Evolutionary conservation across 139 green algal species (phyloP), one percentile per base, ranked within the genome.

Genomic region (Tetradesmus obliquus): DNA sequence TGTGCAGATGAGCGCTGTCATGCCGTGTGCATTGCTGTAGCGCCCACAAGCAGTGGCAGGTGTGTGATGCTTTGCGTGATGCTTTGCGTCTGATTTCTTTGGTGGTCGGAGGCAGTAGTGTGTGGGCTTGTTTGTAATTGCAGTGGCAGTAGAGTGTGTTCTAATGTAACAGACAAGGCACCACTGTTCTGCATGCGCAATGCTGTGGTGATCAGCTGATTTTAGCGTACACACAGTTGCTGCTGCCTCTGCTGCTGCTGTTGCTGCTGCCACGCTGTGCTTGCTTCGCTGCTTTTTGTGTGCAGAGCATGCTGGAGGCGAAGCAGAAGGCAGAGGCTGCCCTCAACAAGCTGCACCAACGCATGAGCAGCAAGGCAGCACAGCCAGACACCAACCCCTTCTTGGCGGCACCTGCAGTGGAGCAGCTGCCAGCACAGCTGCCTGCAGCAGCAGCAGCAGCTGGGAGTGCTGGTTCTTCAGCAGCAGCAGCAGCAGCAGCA

Each of bases 331-430:
- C 92, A 15, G 90, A 93, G 71, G 90, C 87, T 55, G 87, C 91
- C 17, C 87, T 92, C 13, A 76, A 79, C 55, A 90, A 92, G 57
- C 79, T 90, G 55, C 90, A 90, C 62, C 83, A 92, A 32, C 90
- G 72, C 55, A 85, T 92, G 72, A 86, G 58, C 71, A 71, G 66
- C 82, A 71, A 84, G 51, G 72, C 71, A 32, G 79, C 58, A 3
- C 84, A 93, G 58, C 57, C 62, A 66, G 90, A 82, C 90, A 88
- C 53, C 79, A 94, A 94, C 83, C 92, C 92, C 15, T 94, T 94
- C 74, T 79, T 93, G 55, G 62, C 57, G 51, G 32, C 90, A 53
- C 90, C 92, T 55, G 88, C 72, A 19, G 69, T 94, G 15, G 92
- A 93, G 82, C 86, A 86, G 57, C 76, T 91, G 10, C 53, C 53